Base-by-base conservation (phyloP, 139 green algal species). In the Astrephomene gubernaculifera region DNA sequence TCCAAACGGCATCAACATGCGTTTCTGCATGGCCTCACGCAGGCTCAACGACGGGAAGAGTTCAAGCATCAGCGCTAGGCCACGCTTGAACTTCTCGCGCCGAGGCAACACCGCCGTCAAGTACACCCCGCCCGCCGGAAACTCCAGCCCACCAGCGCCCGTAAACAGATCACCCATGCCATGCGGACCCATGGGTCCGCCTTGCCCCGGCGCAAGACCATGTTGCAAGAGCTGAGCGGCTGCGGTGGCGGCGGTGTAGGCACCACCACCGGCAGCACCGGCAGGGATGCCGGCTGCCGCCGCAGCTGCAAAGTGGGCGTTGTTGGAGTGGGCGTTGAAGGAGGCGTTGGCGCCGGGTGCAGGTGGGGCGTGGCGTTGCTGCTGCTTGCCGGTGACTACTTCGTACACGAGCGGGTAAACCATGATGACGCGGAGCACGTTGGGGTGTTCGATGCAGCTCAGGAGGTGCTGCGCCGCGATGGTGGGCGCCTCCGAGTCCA, bases 351-450 rank as follows among this genome's bases (percentile, higher is more conserved):
- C 39, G 35, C 65, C 65, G 4, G 38, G 38, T 19, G 68, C 68
- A 8, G 38, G 38, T 19, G 68, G 38, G 21, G 22, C 41, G 68
- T 49, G 70, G 25, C 25, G 68, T 33, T 22, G 31, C 63, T 21
- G 67, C 27, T 52, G 36, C 44, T 79, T 71, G 41, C 81, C 81
- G 14, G 44, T 27, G 12, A 82, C 27, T 14, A 90, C 83, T 79
- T 92, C 89, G 75, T 82, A 92, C 24, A 89, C 82, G 0, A 79
- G 31, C 14, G 89, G 89, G 54, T 89, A 92, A 24, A 92, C 89
- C 64, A 89, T 72, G 38, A 81, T 74, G 39, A 89, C 49, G n/a
- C 67, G 74, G n/a, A 89, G 63, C 27, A 89, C 43, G 75, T 85
- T 85, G 44, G 74, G 74, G 65, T 89, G 84, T 1, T 14, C 6